A percentile compares a stretch with the other conserved stretches of the same genome.
These are phyloP conservation scores for Tricholomella constricta DNA, from an alignment of 768 basidiomycete genomes.

Conservation along the genomic window DNA sequence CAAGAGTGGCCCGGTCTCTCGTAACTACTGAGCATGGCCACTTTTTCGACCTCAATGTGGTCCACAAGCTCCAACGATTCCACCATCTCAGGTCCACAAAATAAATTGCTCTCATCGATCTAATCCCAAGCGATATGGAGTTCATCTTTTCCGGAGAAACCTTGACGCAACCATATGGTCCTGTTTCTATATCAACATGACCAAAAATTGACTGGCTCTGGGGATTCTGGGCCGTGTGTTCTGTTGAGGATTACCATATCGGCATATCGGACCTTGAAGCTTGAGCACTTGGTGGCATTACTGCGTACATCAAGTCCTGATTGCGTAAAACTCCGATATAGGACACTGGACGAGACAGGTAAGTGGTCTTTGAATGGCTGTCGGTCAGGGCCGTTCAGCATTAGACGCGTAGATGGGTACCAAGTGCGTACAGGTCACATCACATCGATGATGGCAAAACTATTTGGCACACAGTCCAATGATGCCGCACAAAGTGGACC, in stretches of 20 bases:
- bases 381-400: slow-evolving; percentile 7
- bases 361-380: background rate
- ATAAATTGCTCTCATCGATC: background rate
- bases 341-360: background rate
- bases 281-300: slow-evolving; percentile 7
- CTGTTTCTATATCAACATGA: slow-evolving; percentile 9
- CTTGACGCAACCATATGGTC: background rate
- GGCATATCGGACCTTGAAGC: slow-evolving; percentile 1
- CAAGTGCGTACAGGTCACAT: background rate
- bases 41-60: no score
- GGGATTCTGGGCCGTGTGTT: background rate
- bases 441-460: slow-evolving; percentile 6
- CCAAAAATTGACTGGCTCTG: background rate
- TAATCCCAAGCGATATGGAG: background rate
- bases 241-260: background rate
- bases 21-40: no score
- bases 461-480: background rate
- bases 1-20: no score
- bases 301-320: background rate
- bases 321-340: slow-evolving; percentile 1
- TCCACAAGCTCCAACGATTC: no score
- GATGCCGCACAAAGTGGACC: slow-evolving; percentile 4
- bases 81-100: no score
- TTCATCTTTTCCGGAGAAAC: background rate
- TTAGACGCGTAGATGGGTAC: slow-evolving; percentile 7